Percentiles rank a stretch among this genome's conserved stretches.
These are phyloP conservation scores for Spinacia oleracea DNA, from an alignment of 179 eudicot genomes.

Conservation along the genomic window DNA sequence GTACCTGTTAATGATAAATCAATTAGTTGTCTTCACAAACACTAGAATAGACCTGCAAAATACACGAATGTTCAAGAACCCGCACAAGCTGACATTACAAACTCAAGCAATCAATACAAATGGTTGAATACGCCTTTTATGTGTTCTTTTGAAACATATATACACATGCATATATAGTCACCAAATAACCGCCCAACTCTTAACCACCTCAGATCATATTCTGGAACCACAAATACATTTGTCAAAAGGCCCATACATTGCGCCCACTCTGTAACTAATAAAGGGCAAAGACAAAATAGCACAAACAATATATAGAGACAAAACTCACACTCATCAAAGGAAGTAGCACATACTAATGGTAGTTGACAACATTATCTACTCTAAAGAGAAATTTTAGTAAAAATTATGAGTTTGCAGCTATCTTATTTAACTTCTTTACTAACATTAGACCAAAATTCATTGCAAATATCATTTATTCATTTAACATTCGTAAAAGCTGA, in stretches of 20 bases:
- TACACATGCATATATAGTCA: neutral
- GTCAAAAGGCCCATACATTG: neutral
- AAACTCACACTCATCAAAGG: neutral
- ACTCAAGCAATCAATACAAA: neutral
- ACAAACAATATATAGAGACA: neutral
- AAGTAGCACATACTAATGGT: neutral
- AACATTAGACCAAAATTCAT: neutral
- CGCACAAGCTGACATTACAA: neutral
- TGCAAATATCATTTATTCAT: too few relatives aligned
- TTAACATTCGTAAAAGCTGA: too few relatives aligned
- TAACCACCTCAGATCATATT: neutral
- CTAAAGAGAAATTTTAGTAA: too few relatives aligned
- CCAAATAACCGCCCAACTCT: neutral
- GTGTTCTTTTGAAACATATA: neutral
- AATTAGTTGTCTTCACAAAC: neutral
- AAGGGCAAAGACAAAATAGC: neutral
- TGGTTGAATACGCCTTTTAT: neutral
- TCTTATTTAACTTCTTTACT: neutral
- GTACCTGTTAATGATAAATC: neutral
- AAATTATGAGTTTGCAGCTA: neutral
- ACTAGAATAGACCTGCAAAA: neutral
- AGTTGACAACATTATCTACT: neutral
- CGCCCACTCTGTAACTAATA: neutral
- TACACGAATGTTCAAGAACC: neutral
- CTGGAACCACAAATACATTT: neutral